Conservation (phyloP, 2,329 filamentous ascomycete genomes). For the Fonsecaea monophora region DNA sequence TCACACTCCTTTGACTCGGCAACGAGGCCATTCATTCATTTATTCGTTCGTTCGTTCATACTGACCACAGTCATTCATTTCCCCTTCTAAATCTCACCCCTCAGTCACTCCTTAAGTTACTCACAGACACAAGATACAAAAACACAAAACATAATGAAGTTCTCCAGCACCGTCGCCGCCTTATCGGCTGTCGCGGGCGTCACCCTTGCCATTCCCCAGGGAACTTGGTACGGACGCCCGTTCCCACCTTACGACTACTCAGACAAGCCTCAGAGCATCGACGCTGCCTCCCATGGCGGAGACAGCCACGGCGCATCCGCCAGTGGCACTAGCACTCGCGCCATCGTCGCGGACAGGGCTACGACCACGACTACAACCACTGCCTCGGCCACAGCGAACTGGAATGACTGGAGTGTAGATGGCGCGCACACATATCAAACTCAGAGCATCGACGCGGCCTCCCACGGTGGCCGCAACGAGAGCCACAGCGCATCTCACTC, state of each 20-base stretch:
- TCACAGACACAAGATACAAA: neutral
- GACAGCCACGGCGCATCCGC: no score
- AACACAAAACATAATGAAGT: conserved; percentile 15
- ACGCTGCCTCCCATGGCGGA: neutral
- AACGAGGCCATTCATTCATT: no score
- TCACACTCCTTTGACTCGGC: no score
- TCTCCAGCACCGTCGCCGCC: conserved; percentile 15
- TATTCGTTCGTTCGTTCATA: neutral
- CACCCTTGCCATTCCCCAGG: conserved; percentile 13
- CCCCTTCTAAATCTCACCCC: no score
- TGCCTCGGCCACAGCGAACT: neutral
- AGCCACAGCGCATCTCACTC: no score
- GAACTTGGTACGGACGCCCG: neutral
- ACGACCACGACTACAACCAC: neutral
- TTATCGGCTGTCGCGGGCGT: conserved; percentile 12
- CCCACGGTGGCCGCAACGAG: no score
- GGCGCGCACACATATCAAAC: no score
- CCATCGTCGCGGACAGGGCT: neutral
- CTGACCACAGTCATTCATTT: conserved; percentile 19
- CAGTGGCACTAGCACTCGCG: no score
- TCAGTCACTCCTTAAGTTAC: no score
- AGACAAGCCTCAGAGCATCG: neutral
- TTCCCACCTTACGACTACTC: neutral
- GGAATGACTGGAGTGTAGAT: no score
- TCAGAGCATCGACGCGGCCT: no score